Base-by-base conservation (phyloP, 2,329 filamentous ascomycete species). In the Plectosphaerella sp. region DNA sequence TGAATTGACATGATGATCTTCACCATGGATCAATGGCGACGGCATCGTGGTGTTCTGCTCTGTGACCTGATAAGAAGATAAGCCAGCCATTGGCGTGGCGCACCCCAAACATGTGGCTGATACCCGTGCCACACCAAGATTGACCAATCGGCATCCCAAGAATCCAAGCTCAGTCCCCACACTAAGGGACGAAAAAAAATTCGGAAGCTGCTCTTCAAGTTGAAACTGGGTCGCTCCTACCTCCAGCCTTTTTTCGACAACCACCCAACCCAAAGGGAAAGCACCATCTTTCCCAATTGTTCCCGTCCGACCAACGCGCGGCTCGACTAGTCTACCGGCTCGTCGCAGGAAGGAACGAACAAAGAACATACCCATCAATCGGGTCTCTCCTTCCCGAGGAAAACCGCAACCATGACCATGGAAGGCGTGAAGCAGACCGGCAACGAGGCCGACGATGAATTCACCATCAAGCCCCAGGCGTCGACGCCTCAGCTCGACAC, bases 391-490 rank as follows among this genome's bases (percentile, higher is more conserved):
- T 43, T 20, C 41, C n/a, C 41, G 61, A 52, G 50, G 43, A 11
- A 51, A 28, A 49, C 51, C 47, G 48, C 37, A 52, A 60, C 45
- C 54, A 75, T 74, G 71, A 72, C 72, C 54, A 78, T 82, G 73
- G 79, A 77, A 56, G 67, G 74, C 60, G 64, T 68, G 60, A 68
- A 69, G 59, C 47, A 49, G 20, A 43, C 37, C 47, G 47, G 28
- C 47, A 56, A 70, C 74, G 63, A 50, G 43, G 49, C 54, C 62
- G 86, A 88, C 68, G 81, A 83, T 64, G 88, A 93, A 65, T 90
- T 89, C 71, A 81, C 82, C 71, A 97, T 99, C 78, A 96, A 97
- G 84, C 94, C 94, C 52, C 86, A 95, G 79, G 86, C 88, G 64
- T 78, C 82, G 61, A 84, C 87, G 64, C 89, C 91, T 61, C 77